Conservation (phyloP, 1,139 yeast genomes). For the Yamadazyma blattariae region DNA sequence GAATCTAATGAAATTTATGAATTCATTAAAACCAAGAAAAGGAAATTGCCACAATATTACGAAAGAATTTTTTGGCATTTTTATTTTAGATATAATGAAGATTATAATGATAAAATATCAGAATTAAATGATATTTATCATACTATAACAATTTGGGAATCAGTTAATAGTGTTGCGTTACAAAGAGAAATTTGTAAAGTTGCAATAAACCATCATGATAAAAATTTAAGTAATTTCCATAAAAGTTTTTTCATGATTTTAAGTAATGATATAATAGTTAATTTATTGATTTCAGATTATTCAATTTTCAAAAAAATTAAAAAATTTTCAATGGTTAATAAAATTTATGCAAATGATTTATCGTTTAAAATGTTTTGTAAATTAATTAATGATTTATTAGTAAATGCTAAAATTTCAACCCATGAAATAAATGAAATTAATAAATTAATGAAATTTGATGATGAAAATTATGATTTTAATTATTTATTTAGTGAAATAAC, state of each 20-base stretch:
- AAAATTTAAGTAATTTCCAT: slow-evolving; percentile 7
- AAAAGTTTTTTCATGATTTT: slow-evolving; percentile 7
- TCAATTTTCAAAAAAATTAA: slow-evolving; percentile 5
- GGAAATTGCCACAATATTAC: slow-evolving; percentile 31
- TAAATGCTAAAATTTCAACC: too few relatives aligned
- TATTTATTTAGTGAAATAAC: neutral
- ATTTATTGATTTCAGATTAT: slow-evolving; percentile 2
- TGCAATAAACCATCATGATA: slow-evolving; percentile 4
- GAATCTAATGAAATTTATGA: slow-evolving; percentile 29
- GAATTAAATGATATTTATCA: slow-evolving; percentile 19
- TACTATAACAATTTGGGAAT: slow-evolving; percentile 42
- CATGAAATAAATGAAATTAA: too few relatives aligned
- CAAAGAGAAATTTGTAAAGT: slow-evolving; percentile 6
- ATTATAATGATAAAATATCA: slow-evolving; percentile 23
- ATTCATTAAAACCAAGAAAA: slow-evolving; percentile 19
- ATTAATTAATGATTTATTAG: too few relatives aligned
- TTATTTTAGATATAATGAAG: slow-evolving; percentile 30
- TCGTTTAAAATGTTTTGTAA: too few relatives aligned
- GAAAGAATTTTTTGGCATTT: slow-evolving; percentile 45
- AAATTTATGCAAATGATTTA: slow-evolving; percentile 5
- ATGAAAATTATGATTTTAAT: too few relatives aligned
- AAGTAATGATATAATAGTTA: neutral
- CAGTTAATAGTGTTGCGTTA: slow-evolving; percentile 23
- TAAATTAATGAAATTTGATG: too few relatives aligned
- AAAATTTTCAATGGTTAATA: slow-evolving; percentile 7